Evolutionary conservation across 1,139 yeast species (phyloP).

Genomic region (Protomyces gravidus): DNA sequence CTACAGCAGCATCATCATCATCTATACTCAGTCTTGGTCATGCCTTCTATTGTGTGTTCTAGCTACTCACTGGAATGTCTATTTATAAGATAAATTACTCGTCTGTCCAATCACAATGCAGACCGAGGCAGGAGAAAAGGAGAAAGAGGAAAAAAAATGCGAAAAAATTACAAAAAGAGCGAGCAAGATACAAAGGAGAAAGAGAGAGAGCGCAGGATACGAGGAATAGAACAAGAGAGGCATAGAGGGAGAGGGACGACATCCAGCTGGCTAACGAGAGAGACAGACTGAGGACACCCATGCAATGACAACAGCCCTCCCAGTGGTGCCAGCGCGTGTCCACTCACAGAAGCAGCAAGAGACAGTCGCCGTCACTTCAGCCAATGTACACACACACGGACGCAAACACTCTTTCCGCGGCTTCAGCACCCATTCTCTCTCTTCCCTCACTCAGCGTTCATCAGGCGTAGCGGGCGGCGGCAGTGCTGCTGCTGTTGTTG

Average conservation of each 20-base stretch:
- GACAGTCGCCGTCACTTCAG: neutral
- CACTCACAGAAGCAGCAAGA: neutral
- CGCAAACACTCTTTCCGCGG: conserved; percentile 27
- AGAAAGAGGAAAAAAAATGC: neutral
- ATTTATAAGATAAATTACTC: no score
- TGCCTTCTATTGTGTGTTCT: no score
- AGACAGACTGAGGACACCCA: neutral
- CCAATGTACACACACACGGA: conserved; percentile 3
- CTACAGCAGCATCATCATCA: no score
- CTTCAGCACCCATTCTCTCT: conserved; percentile 16
- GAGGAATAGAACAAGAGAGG: neutral
- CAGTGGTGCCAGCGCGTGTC: neutral
- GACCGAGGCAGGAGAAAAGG: neutral
- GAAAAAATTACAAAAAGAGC: neutral
- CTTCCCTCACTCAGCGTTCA: conserved; percentile 1
- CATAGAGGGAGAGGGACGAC: neutral
- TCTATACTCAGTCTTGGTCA: no score
- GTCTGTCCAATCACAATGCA: no score
- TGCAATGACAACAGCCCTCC: conserved; percentile 1
- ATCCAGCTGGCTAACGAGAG: neutral
- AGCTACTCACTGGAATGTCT: no score
- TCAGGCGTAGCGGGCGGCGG: neutral
- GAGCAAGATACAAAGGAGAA: no score
- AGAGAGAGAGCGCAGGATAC: neutral
- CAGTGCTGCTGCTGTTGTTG: neutral